Evolutionary conservation across 768 basidiomycete species (phyloP).

Genomic region (Crucibulum laeve): DNA sequence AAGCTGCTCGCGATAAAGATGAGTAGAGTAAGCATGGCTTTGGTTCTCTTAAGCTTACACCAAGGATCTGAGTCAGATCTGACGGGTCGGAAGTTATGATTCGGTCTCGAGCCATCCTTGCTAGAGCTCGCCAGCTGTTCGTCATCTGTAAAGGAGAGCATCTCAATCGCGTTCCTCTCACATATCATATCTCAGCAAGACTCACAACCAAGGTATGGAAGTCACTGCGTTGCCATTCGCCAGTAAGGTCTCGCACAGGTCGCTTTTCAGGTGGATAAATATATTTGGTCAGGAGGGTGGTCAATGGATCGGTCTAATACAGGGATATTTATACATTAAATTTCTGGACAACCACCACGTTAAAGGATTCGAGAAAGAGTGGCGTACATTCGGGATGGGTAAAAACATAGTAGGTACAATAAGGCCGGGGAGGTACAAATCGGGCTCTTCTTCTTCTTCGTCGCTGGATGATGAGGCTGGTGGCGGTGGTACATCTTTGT

Average conservation of each 20-base stretch:
- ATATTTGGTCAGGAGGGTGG: conserved; percentile 79
- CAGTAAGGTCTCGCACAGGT: conserved; percentile 67
- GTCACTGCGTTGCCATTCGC: conserved; percentile 70
- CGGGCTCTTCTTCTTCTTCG: conserved; percentile 48
- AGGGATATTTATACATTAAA: conserved; percentile 37
- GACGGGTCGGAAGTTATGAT: conserved; percentile 69
- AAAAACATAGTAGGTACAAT: conserved; percentile 76
- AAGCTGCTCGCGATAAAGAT: conserved; percentile 36
- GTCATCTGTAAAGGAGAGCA: conserved; percentile 54
- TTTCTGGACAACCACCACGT: conserved; percentile 59
- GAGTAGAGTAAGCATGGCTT: not conserved
- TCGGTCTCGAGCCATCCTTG: conserved; percentile 79
- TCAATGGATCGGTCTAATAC: conserved; percentile 79
- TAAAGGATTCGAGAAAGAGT: conserved; percentile 42
- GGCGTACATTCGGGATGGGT: conserved; percentile 86
- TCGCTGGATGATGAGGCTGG: conserved; percentile 37
- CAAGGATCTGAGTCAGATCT: conserved; percentile 59
- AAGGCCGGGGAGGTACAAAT: conserved; percentile 65
- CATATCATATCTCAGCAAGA: not conserved
- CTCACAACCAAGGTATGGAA: conserved; percentile 80
- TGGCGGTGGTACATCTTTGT: conserved; percentile 55
- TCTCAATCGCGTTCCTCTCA: conserved; percentile 16
- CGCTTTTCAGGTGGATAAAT: conserved; percentile 72
- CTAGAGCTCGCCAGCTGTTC: conserved; percentile 83
- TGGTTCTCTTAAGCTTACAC: conserved; percentile 38